These are phyloP conservation scores for Petunia axillaris DNA, from an alignment of 257 asterid genomes.

Conservation along the genomic window DNA sequence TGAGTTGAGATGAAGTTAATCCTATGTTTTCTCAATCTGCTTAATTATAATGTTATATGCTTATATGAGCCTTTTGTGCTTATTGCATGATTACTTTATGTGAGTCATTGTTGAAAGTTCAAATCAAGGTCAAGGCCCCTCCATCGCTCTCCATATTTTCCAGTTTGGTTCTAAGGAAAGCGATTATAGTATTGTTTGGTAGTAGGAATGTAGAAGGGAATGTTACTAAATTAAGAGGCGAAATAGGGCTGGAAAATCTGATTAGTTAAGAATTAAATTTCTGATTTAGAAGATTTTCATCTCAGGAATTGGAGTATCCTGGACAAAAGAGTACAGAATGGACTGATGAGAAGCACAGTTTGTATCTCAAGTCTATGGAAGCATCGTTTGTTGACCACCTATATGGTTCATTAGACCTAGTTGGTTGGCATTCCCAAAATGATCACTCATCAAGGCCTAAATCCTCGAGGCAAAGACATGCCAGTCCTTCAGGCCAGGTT, in stretches of 20 bases:
- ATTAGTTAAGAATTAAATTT: conserved; percentile 19
- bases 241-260: not conserved
- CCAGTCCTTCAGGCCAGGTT: conserved; percentile 63
- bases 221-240: not conserved
- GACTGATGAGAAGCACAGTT: conserved; percentile 72
- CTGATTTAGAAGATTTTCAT: conserved; percentile 21
- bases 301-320: conserved; percentile 41
- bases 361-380: conserved; percentile 71
- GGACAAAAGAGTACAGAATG: conserved; percentile 45
- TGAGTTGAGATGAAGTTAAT: not conserved
- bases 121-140: not conserved
- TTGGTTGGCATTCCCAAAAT: conserved; percentile 40
- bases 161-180: no score
- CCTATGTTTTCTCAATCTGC: not conserved
- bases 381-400: conserved; percentile 66
- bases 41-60: not conserved
- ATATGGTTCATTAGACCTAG: conserved; percentile 49
- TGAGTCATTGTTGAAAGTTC: not conserved
- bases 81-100: not conserved
- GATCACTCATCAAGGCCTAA: conserved; percentile 36
- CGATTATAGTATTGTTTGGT: no score
- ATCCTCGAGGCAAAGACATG: conserved; percentile 38
- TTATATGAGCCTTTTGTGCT: not conserved
- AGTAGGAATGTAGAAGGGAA: not conserved
- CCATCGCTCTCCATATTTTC: no score